Percentiles rank a stretch among this genome's conserved stretches.
Evolutionary conservation across 73 alveolate genomes (phyloP).

Genomic region (Stentor roeselii): DNA sequence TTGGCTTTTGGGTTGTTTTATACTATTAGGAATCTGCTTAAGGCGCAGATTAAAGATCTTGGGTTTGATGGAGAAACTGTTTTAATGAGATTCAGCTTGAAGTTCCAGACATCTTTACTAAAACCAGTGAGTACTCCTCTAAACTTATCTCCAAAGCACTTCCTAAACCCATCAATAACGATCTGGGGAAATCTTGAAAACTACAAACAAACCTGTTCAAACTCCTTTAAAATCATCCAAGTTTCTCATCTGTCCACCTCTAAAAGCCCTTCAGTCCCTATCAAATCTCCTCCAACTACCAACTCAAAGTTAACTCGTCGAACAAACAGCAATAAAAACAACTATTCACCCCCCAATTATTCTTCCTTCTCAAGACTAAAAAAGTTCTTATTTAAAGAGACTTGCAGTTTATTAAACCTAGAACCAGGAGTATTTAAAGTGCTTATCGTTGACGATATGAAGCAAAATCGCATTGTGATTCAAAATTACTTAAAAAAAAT

Average conservation of each 20-base stretch:
- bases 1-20: background rate
- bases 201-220: background rate
- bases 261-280: background rate
- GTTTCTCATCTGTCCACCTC: background rate
- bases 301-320: background rate
- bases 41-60: background rate
- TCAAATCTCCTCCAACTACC: background rate
- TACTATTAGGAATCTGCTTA: background rate
- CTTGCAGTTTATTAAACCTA: background rate
- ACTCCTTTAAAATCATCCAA: background rate
- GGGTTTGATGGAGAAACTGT: background rate
- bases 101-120: background rate
- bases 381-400: background rate
- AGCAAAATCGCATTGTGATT: background rate
- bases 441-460: constrained; percentile 5
- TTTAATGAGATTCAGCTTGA: too few species aligned
- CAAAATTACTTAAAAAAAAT: background rate
- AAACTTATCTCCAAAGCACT: background rate
- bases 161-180: background rate
- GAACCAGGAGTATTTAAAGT: constrained; percentile 4
- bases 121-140: background rate
- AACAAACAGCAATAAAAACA: background rate
- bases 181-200: background rate
- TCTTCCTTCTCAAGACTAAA: background rate
- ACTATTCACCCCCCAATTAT: background rate